A percentile compares a stretch with the other conserved stretches of the same genome.
Evolutionary conservation across 2,329 filamentous ascomycete species (phyloP).

Genomic region (Trichoderma asperellum): DNA sequence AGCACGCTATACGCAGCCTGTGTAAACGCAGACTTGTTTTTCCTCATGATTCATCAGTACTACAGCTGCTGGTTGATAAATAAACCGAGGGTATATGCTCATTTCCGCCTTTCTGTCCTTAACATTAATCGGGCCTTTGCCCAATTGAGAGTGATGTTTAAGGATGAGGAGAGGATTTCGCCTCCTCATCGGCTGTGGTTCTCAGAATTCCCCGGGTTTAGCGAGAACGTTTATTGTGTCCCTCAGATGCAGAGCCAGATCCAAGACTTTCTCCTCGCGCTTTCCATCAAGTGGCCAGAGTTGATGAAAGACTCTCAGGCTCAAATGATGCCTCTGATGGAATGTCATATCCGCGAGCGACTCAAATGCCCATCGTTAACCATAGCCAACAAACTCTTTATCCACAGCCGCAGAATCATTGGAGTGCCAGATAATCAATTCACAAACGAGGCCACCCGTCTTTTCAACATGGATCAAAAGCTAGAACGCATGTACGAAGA

Average conservation of each 20-base stretch:
- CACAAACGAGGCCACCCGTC: constrained; percentile 31
- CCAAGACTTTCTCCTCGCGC: constrained; percentile 34
- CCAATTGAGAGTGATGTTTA: constrained; percentile 32
- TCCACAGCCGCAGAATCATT: constrained; percentile 37
- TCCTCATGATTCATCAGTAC: constrained; percentile 66
- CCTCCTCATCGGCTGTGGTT: constrained; percentile 38
- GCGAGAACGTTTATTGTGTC: neutral
- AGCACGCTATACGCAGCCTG: constrained; percentile 63
- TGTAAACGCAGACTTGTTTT: constrained; percentile 60
- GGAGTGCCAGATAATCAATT: constrained; percentile 33
- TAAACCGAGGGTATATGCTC: constrained; percentile 41
- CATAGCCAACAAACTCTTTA: constrained; percentile 39
- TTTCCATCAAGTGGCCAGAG: constrained; percentile 34
- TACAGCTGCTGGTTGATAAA: constrained; percentile 60
- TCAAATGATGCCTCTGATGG: constrained; percentile 38
- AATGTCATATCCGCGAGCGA: constrained; percentile 34
- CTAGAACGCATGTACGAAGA: constrained; percentile 31
- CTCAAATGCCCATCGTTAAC: constrained; percentile 37
- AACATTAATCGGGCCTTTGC: constrained; percentile 35
- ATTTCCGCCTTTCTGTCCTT: constrained; percentile 30
- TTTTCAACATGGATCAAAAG: constrained; percentile 36
- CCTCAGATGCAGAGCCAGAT: constrained; percentile 26
- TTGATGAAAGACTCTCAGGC: constrained; percentile 27
- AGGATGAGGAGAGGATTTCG: constrained; percentile 35
- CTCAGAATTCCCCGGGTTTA: constrained; percentile 36